Conservation (phyloP, 805 yeast genomes). For the Cyberlindnera maclurae region DNA sequence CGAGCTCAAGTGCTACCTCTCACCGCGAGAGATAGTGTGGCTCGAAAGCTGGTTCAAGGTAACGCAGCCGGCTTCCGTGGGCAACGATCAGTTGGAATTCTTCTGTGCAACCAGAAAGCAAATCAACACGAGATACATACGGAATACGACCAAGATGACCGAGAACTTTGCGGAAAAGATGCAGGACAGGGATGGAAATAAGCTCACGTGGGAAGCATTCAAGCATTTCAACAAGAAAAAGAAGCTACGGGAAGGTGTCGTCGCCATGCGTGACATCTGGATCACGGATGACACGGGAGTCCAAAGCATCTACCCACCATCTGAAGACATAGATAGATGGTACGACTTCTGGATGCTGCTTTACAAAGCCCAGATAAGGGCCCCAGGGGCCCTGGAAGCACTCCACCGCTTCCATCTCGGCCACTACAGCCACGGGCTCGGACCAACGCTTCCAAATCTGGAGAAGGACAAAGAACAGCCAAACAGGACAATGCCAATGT, state of each 20-base stretch:
- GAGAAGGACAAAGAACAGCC: too few species aligned
- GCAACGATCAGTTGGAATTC: background rate
- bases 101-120: background rate
- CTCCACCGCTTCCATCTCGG: background rate
- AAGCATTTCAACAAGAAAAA: background rate
- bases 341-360: too few species aligned
- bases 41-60: background rate
- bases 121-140: background rate
- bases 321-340: background rate
- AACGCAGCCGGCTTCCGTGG: background rate
- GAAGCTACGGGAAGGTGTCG: background rate
- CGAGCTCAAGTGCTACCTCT: too few species aligned
- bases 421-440: background rate
- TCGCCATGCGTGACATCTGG: background rate
- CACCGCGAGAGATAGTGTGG: too few species aligned
- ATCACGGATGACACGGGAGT: background rate
- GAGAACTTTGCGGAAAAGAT: background rate
- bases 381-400: background rate
- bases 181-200: background rate
- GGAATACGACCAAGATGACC: background rate
- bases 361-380: too few species aligned
- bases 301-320: background rate
- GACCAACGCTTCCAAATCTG: too few species aligned
- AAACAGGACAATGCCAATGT: too few species aligned
- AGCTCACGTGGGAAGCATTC: too few species aligned